A percentile compares a stretch with the other conserved stretches of the same genome.
These are phyloP conservation scores for Stemphylium beticola DNA, from an alignment of 2,329 filamentous ascomycete genomes.

Conservation along the genomic window DNA sequence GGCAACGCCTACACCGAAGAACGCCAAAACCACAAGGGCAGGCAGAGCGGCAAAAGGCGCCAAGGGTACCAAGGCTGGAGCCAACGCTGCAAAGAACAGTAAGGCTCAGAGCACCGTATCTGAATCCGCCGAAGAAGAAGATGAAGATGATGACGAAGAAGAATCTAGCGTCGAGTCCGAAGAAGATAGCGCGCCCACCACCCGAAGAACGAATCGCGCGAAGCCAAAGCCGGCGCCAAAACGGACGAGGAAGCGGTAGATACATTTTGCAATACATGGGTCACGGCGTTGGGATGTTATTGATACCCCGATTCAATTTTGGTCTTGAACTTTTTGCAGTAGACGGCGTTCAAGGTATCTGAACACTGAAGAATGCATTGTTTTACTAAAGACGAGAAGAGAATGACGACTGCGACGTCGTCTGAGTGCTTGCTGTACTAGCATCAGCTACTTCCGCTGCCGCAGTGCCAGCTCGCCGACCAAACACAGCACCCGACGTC, in stretches of 20 bases:
- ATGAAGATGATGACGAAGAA: slow-evolving; percentile 41
- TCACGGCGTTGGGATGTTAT: neutral
- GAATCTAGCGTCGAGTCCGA: slow-evolving; percentile 40
- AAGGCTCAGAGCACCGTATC: slow-evolving; percentile 43
- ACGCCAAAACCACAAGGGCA: slow-evolving; percentile 35
- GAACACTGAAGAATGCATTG: neutral
- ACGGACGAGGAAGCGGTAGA: slow-evolving; percentile 37
- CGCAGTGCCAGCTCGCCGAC: slow-evolving; percentile 50
- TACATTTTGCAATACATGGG: neutral
- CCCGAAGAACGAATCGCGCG: slow-evolving; percentile 40
- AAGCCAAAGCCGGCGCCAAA: slow-evolving; percentile 35
- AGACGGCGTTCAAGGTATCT: neutral
- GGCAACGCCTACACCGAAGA: slow-evolving; percentile 40
- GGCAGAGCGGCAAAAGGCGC: slow-evolving; percentile 32
- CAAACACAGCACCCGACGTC: slow-evolving; percentile 64
- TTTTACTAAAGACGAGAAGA: neutral
- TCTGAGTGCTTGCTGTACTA: neutral
- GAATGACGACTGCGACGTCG: neutral
- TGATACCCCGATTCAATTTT: slow-evolving; percentile 4
- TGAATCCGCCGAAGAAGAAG: slow-evolving; percentile 51
- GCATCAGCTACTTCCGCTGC: slow-evolving; percentile 25
- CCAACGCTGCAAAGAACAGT: slow-evolving; percentile 31
- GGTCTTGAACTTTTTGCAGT: neutral
- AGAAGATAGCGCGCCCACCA: slow-evolving; percentile 43
- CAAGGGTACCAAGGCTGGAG: slow-evolving; percentile 31